phyloP scores from a whole-genome alignment of 441 rosid species.

The Jatropha multifida region DNA sequence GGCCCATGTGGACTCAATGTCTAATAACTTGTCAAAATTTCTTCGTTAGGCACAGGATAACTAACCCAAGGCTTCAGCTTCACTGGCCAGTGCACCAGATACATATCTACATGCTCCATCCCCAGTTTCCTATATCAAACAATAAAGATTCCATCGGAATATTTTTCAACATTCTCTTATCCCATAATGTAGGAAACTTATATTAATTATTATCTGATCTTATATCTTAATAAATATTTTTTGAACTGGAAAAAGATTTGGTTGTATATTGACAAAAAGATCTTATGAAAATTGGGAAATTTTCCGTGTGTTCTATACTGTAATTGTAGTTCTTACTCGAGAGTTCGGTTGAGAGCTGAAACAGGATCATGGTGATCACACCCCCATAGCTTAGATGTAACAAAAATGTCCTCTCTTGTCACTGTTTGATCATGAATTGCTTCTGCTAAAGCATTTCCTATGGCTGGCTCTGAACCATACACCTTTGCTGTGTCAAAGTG shows the following conservation, averaged over 20 bases:
- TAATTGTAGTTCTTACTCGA: slow-evolving; percentile 41
- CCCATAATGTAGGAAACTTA: background rate
- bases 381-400: slow-evolving; percentile 85
- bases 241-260: slow-evolving; percentile 7
- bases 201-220: no score
- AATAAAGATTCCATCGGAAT: slow-evolving; percentile 1
- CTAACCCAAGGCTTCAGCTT: slow-evolving; percentile 69
- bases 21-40: slow-evolving; percentile 55
- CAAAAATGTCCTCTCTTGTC: slow-evolving; percentile 60
- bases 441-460: slow-evolving; percentile 60
- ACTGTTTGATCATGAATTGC: slow-evolving; percentile 43
- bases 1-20: slow-evolving; percentile 69
- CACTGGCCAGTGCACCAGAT: slow-evolving; percentile 92
- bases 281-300: background rate
- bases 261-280: no score
- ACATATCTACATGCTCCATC: slow-evolving; percentile 79
- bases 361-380: slow-evolving; percentile 83
- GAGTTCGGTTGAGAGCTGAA: slow-evolving; percentile 62
- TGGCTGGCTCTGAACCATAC: slow-evolving; percentile 78
- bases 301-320: background rate
- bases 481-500: slow-evolving; percentile 87
- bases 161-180: slow-evolving; percentile 1
- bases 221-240: no score
- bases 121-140: slow-evolving; percentile 46
- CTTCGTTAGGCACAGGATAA: slow-evolving; percentile 59